Base-by-base conservation (phyloP, 257 asterid species). In the Hygrophila difformis region DNA sequence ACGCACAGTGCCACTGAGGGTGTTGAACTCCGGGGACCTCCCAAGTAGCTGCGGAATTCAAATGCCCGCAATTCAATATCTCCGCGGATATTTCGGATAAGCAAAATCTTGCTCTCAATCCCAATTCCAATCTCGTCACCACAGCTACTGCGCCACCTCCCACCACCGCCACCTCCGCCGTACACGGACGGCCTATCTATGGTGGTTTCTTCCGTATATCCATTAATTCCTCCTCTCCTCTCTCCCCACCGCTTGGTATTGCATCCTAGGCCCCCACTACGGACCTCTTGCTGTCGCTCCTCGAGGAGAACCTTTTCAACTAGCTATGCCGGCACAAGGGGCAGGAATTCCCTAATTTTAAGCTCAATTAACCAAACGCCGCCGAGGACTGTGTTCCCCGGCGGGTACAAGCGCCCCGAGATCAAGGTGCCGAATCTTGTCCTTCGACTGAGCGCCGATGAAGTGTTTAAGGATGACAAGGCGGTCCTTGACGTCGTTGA, bases 341-440 rank as follows among this genome's bases (percentile, higher is more conserved):
- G 54, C 39, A 34, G 18, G 6, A 43, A 8, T 39, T 6, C 59
- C 24, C n/a, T 51, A 17, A 43, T 63, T n/a, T 51, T 69, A 6
- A 75, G 64, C 54, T 73, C 76, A 5, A 39, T 65, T 9, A 54
- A 68, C 54, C 78, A 60, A 51, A 69, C 31, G 31, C 81, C 65
- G 3, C 87, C 86, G 17, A 56, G 93, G 36, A 89, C 91, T 2
- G 57, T 79, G 53, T 82, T 85, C 39, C 94, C 91, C 14, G 94
- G 97, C 47, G 97, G 94, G 12, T 89, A 66, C 79, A 89, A 85
- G 82, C 81, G 96, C n/a, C 93, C 97, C 35, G 94, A 82, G 53
- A 82, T 89, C 62, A 82, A 66, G 54, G 81, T 82, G 33, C 97
- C 96, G 0, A 74, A 61, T 51, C 56, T 85, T 39, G 64, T 85